A percentile compares a stretch with the other conserved stretches of the same genome.
These are phyloP conservation scores for Cryptomeria japonica DNA, from an alignment of 75 land plant genomes.

Conservation along the genomic window DNA sequence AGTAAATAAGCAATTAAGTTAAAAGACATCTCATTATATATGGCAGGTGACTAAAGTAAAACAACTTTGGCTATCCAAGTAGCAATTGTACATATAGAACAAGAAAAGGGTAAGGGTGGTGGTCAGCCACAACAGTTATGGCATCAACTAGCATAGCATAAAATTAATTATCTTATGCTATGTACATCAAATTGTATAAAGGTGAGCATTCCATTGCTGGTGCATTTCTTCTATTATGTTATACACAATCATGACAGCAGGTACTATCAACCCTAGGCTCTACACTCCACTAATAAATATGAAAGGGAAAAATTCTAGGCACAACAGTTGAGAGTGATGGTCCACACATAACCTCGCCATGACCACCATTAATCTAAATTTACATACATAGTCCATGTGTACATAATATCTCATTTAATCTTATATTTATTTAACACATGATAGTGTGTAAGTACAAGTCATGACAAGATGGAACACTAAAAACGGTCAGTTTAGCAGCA, in stretches of 20 bases:
- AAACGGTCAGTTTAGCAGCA: background rate
- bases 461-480: background rate
- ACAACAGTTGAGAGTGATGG: background rate
- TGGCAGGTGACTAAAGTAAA: background rate
- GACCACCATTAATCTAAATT: background rate
- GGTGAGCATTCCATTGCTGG: background rate
- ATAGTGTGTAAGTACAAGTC: background rate
- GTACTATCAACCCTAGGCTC: background rate
- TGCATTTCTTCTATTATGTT: too few relatives aligned
- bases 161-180: background rate
- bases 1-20: too few relatives aligned
- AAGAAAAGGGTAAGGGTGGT: background rate
- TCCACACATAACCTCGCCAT: background rate
- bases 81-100: background rate
- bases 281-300: background rate
- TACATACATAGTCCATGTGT: background rate
- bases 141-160: background rate
- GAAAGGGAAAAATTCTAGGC: too few relatives aligned
- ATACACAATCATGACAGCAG: background rate
- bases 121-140: background rate
- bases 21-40: too few relatives aligned
- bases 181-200: background rate
- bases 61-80: background rate
- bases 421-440: background rate
- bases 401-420: background rate